Base-by-base conservation (phyloP, 495 filamentous ascomycete species). In the Polyplosphaeria fusca region DNA sequence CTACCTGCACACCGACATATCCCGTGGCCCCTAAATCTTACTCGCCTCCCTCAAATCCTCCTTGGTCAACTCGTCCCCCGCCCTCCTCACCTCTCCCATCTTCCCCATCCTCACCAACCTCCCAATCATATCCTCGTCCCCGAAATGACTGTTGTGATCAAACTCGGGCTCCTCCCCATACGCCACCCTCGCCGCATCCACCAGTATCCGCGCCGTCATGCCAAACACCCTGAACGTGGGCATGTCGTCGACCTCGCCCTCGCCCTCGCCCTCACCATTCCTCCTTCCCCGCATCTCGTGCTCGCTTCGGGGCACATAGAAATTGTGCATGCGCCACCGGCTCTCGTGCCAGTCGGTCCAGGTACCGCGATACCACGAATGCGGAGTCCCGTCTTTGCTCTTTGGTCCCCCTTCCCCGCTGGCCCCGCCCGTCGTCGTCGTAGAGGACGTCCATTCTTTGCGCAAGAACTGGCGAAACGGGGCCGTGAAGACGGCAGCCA, bases 401-500 rank as follows among this genome's bases (percentile, higher is more conserved):
- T 41, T 11, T 27, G 54, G 52, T 13, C 30, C 46, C n/a, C n/a
- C n/a, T n/a, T n/a, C n/a, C n/a, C n/a, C n/a, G n/a, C n/a, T n/a
- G n/a, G n/a, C n/a, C n/a, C n/a, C n/a, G 24, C 30, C 30, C 9
- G 30, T 7, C 9, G n/a, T 7, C 5, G 52, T 42, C 24, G 40
- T 48, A 28, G 52, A 57, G 24, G 52, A 49, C 20, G 58, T 49
- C 44, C 61, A 47, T 44, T 46, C 55, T 48, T 61, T 63, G 50
- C 35, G 53, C 12, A 65, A 57, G 63, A 95, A 94, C 59, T 86
- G 81, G 55, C 81, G 78, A 63, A 96, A 87, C 1, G 86, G 86
- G 41, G 86, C 89, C 9, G 87, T 86, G 70, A 95, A 96, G 20
- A 95, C 89, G n/a, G 86, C 87, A 2, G 88, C 89, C 1, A 96